Base-by-base conservation (phyloP, 2,329 filamentous ascomycete species). In the Neodidymelliopsis sp. region DNA sequence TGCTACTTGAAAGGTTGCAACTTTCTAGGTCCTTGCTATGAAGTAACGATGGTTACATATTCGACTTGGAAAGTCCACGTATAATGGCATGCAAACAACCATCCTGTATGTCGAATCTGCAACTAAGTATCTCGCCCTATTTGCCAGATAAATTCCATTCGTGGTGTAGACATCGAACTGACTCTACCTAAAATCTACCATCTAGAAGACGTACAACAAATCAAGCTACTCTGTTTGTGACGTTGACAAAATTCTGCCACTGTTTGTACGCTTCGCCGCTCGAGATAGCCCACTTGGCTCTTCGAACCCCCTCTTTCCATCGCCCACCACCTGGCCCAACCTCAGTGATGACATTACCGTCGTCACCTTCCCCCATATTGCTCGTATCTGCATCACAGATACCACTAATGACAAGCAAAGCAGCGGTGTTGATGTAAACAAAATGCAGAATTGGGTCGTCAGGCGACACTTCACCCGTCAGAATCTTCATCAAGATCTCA, bases 231-330 rank as follows among this genome's bases (percentile, higher is more conserved):
- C 42, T 63, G 30, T 93, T 91, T 8, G 90, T 96, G 24, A 90
- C 84, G 51, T 93, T 84, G 27, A 96, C 91, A 75, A 97, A 97
- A 16, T 80, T 80, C 48, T 86, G 80, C 85, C 94, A 93, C 75
- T 91, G 86, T 69, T 80, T 86, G 80, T 90, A 86, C n/a, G 93
- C 90, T 70, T 87, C 85, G 35, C 93, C 91, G 71, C 90, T 96
- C 74, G 86, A 84, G 36, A 99, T 83, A 9, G 91, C 91, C 89
- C 90, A 95, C 63, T 88, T 85, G 12, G 94, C 94, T 69, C 91
- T 83, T 62, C 93, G 81, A 11, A 97, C 84, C 41, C 93, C 94
- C 70, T 97, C 93, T 77, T 96, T 99, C 94, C 94, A 99, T 65
- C 93, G 83, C 48, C 90, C 84, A 11, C 90, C 90, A 9, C 88